Evolutionary conservation across 2,329 filamentous ascomycete genomes (phyloP), one percentile per base, ranked within the genome.

Genomic region (Zymoseptoria crescenta): DNA sequence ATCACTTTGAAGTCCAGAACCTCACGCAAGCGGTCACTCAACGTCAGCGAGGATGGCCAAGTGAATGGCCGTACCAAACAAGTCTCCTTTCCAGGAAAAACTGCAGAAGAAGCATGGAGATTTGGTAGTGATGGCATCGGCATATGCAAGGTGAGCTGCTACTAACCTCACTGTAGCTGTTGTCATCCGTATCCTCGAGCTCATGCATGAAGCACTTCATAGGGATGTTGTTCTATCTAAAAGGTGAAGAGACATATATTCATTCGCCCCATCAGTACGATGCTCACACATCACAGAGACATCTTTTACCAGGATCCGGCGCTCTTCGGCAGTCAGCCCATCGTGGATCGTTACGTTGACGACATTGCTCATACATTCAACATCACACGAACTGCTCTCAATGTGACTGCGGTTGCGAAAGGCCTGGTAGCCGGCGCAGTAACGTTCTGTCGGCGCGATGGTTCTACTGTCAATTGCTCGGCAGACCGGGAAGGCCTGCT

Each of bases 261-360:
- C 16, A 3, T 21, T 8, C 28, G 10, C 49, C n/a, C 9, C 5
- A 41, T 29, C 50, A 13, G n/a, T 5, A 27, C n/a, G 10, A 3
- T 41, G 35, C 16, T 24, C 52, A 50, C 50, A 52, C 6, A 13
- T 24, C 3, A 29, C 61, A 93, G 89, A 62, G 88, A 89, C 67
- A 85, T 95, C 3, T 95, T 87, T 72, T 95, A 95, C 69, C 84
- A 89, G 66, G 81, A 91, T 64, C 83, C 86, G 4, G 80, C 84
- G 8, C 76, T 95, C 0, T 95, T 94, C 68, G 79, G 80, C 20
- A 85, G 79, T 54, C 90, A 94, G 70, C 70, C 73, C 16, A 78
- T 83, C 13, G 88, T 94, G 0, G 86, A 94, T 69, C 79, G 80
- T 29, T 83, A 89, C 52, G 82, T 94, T 0, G 88, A 94, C 67